phyloP scores from a whole-genome alignment of 2,329 filamentous ascomycete species.

The Verticillium albo-atrum region DNA sequence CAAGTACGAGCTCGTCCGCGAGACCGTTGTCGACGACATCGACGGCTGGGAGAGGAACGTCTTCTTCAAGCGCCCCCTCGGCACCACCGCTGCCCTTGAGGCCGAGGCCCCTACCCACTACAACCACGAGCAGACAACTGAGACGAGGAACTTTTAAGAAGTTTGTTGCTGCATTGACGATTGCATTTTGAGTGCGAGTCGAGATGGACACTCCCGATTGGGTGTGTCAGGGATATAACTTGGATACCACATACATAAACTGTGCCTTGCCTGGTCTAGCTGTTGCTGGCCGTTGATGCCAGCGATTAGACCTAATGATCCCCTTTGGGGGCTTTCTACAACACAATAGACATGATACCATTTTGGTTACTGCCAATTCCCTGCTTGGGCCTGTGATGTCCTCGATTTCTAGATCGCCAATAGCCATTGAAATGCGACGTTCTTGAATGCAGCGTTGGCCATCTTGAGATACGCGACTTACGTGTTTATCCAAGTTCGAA shows the following conservation, averaged over 20 bases:
- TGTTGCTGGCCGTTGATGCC: not conserved
- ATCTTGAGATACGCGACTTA: too few relatives aligned
- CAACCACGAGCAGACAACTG: too few relatives aligned
- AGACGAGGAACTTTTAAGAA: not conserved
- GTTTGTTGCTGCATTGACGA: not conserved
- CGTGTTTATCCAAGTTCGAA: too few relatives aligned
- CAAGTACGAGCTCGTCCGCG: conserved; percentile 50
- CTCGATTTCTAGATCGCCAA: too few relatives aligned
- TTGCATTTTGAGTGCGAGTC: not conserved
- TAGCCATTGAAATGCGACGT: too few relatives aligned
- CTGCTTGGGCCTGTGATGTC: not conserved
- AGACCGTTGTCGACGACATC: conserved; percentile 47
- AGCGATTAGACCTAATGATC: not conserved
- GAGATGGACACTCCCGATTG: not conserved
- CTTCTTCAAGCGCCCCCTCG: conserved; percentile 40
- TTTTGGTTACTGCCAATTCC: not conserved
- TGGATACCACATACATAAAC: not conserved
- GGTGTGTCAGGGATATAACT: not conserved
- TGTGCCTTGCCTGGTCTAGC: not conserved
- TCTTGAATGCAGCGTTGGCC: too few relatives aligned
- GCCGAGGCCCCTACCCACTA: not conserved
- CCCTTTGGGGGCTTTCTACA: not conserved
- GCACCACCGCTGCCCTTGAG: not conserved
- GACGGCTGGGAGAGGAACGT: conserved; percentile 60
- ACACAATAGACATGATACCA: not conserved